These are phyloP conservation scores for Medicago ruthenica DNA, from an alignment of 306 rosid genomes.

Conservation along the genomic window DNA sequence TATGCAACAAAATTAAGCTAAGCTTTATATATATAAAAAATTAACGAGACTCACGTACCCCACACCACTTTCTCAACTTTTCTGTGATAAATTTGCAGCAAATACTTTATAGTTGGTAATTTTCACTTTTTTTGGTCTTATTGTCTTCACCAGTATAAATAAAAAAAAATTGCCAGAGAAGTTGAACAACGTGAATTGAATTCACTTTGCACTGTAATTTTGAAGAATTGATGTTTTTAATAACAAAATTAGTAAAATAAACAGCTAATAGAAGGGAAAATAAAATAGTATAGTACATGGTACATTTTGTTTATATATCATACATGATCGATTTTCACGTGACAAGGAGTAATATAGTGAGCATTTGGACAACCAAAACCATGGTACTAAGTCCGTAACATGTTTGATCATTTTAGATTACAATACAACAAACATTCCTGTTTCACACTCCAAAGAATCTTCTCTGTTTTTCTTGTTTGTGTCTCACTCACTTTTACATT, in stretches of 20 bases:
- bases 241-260: background rate
- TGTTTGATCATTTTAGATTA: constrained; percentile 32
- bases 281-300: background rate
- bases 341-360: background rate
- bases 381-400: constrained; percentile 22
- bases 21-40: too few relatives aligned
- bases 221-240: background rate
- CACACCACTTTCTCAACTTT: too few relatives aligned
- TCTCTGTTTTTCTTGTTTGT: constrained; percentile 8
- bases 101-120: too few relatives aligned
- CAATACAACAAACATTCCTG: constrained; percentile 36
- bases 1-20: too few relatives aligned
- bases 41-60: too few relatives aligned
- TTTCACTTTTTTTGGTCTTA: too few relatives aligned
- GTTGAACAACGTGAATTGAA: background rate
- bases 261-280: background rate
- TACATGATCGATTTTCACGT: constrained; percentile 5
- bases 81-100: too few relatives aligned
- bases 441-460: constrained; percentile 32
- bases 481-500: constrained; percentile 1
- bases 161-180: too few relatives aligned
- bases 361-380: constrained; percentile 3
- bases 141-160: too few relatives aligned
- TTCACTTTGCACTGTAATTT: background rate
- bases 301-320: background rate